Conservation (phyloP, 2,329 filamentous ascomycete species). For the Bimuria novae-zelandiae region DNA sequence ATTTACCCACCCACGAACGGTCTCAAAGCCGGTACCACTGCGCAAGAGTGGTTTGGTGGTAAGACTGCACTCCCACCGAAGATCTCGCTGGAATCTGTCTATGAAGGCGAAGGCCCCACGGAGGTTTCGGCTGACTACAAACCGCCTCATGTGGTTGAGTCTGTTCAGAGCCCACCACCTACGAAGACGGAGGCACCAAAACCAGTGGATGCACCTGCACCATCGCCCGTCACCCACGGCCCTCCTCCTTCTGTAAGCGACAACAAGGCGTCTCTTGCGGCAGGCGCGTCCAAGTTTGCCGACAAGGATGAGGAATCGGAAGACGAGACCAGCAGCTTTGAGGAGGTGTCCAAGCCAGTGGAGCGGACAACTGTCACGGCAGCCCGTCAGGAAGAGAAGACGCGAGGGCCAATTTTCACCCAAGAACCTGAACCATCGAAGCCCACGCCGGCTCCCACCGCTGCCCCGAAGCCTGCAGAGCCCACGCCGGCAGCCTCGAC, state of each 20-base stretch:
- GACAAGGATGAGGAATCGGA: conserved; percentile 70
- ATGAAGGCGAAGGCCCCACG: conserved; percentile 79
- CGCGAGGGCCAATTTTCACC: conserved; percentile 35
- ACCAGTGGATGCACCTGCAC: conserved; percentile 55
- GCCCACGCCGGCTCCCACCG: conserved; percentile 49
- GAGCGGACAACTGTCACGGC: conserved; percentile 59
- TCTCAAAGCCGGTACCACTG: conserved; percentile 76
- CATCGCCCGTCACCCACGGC: conserved; percentile 53
- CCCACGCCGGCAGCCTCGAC: conserved; percentile 46
- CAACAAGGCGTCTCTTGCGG: conserved; percentile 84
- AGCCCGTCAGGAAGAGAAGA: conserved; percentile 47
- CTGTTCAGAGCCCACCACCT: conserved; percentile 45
- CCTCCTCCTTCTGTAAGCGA: conserved; percentile 75
- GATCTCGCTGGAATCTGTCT: conserved; percentile 90
- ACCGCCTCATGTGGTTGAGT: conserved; percentile 52
- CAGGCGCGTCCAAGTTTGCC: conserved; percentile 83
- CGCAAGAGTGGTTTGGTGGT: conserved; percentile 82
- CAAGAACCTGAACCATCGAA: conserved; percentile 51
- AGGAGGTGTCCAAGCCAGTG: conserved; percentile 77
- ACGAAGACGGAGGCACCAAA: conserved; percentile 60
- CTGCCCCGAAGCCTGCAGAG: conserved; percentile 36
- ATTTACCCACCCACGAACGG: conserved; percentile 90
- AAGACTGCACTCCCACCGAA: conserved; percentile 85
- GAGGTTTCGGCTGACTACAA: conserved; percentile 76
- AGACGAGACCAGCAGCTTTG: conserved; percentile 79